Base-by-base conservation (phyloP, 495 filamentous ascomycete genomes). In the Penicillium subrubescens region DNA sequence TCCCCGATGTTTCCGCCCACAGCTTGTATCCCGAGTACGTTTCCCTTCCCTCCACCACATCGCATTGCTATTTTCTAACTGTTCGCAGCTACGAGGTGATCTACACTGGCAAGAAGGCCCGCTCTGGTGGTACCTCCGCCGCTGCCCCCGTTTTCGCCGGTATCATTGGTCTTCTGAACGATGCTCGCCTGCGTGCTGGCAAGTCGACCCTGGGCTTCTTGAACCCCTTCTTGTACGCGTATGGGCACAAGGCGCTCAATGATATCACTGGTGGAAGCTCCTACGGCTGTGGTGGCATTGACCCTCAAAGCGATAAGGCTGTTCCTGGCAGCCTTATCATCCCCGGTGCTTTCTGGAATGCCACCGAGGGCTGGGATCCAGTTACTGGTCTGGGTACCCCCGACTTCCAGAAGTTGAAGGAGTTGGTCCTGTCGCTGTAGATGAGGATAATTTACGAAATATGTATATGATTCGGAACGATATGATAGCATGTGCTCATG, bases 1-100 rank as follows among this genome's bases (percentile, higher is more conserved):
- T 89, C 65, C 92, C 92, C 0, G 92, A 94, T 67, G 83, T 94
- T 56, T 81, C 80, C 14, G 81, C 84, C 21, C 82, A 86, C 62
- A 79, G 80, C 34, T 65, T 70, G 11, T 73, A 75, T 61, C 84
- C 83, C 39, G 73, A 74, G 75, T 75, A 72, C 29, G 70, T 67
- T 12, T 37, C 10, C 23, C 21, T 17, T 48, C 25, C 23, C 21
- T 3, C 19, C 11, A 34, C 11, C 2, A 8, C 7, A 21, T 6
- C 17, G 3, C 17, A 21, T 25, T 6, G 12, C 17, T 6, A 15
- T 23, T 48, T 23, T 37, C 41, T 62, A 35, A 58, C 57, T 4
- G 21, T 27, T 0, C 19, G 8, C 57, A 76, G 70, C 43, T 75
- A 72, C 63, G 60, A 67, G 19, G 69, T 72, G 23, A 57, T 75